Evolutionary conservation across 164 flowering plant species (phyloP).

Genomic region (Santalum album): DNA sequence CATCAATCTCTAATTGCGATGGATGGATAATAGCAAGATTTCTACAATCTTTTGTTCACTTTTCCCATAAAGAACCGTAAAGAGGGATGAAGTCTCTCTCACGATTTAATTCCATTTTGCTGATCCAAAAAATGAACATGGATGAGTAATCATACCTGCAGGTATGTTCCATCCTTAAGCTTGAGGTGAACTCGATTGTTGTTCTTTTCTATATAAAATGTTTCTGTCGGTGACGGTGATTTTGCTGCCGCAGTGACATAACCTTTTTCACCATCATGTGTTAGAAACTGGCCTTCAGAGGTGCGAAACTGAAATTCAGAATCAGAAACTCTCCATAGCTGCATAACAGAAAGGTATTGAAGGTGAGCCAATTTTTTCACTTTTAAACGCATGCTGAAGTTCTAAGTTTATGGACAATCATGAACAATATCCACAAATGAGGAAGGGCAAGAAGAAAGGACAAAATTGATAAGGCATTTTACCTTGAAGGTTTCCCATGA

Average conservation of each 20-base stretch:
- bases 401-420: no score
- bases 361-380: not conserved
- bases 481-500: conserved; percentile 89
- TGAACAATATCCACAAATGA: no score
- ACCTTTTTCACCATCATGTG: conserved; percentile 46
- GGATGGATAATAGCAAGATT: no score
- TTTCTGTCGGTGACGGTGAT: conserved; percentile 42
- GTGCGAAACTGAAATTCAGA: conserved; percentile 62
- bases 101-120: no score
- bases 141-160: conserved; percentile 43
- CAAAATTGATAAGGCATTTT: not conserved
- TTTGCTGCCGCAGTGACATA: conserved; percentile 44
- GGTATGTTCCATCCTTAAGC: conserved; percentile 48
- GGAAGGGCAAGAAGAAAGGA: no score
- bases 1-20: no score
- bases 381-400: not conserved
- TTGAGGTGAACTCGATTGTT: conserved; percentile 52
- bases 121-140: no score
- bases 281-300: conserved; percentile 54
- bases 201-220: conserved; percentile 53
- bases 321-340: conserved; percentile 84
- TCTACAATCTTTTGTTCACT: no score
- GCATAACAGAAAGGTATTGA: conserved; percentile 7
- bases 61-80: no score
- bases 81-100: no score